Evolutionary conservation across 2,329 filamentous ascomycete species (phyloP).

Genomic region (Curvularia eragrostidis): DNA sequence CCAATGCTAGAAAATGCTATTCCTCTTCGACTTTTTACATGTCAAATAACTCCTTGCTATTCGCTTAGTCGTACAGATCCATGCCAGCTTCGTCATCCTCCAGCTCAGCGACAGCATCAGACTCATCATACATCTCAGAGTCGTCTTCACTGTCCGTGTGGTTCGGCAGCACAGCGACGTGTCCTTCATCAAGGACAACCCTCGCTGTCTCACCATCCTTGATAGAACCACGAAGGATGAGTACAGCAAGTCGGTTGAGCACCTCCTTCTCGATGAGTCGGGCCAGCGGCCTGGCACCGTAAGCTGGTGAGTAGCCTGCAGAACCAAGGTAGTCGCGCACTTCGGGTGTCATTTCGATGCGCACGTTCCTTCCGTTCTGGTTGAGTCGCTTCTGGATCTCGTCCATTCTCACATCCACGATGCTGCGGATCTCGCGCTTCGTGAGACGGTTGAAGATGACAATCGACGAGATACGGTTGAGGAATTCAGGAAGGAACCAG

Average conservation of each 20-base stretch:
- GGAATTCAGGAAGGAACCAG: conserved; percentile 98
- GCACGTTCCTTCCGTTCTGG: conserved; percentile 82
- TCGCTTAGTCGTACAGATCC: conserved; percentile 70
- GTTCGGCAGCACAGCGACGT: conserved; percentile 82
- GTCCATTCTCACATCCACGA: conserved; percentile 84
- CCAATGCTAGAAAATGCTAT: conserved; percentile 18
- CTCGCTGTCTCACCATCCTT: conserved; percentile 83
- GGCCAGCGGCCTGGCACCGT: conserved; percentile 87
- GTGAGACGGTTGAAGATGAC: conserved; percentile 99
- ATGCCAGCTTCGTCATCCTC: conserved; percentile 62
- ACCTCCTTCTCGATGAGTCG: conserved; percentile 97
- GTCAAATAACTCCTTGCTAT: neutral
- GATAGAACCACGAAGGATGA: conserved; percentile 85
- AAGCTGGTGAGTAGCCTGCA: conserved; percentile 92
- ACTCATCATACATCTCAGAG: conserved; percentile 76
- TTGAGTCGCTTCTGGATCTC: conserved; percentile 94
- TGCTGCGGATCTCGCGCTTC: conserved; percentile 86
- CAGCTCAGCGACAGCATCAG: conserved; percentile 75
- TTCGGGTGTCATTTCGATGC: conserved; percentile 80
- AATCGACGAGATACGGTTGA: conserved; percentile 94
- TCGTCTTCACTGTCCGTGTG: conserved; percentile 75
- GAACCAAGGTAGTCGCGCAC: conserved; percentile 93
- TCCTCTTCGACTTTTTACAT: neutral
- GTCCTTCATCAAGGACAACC: conserved; percentile 79
- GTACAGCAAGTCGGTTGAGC: conserved; percentile 87